Base-by-base conservation (phyloP, 331 rosid species). In the Pyracantha coccinea region DNA sequence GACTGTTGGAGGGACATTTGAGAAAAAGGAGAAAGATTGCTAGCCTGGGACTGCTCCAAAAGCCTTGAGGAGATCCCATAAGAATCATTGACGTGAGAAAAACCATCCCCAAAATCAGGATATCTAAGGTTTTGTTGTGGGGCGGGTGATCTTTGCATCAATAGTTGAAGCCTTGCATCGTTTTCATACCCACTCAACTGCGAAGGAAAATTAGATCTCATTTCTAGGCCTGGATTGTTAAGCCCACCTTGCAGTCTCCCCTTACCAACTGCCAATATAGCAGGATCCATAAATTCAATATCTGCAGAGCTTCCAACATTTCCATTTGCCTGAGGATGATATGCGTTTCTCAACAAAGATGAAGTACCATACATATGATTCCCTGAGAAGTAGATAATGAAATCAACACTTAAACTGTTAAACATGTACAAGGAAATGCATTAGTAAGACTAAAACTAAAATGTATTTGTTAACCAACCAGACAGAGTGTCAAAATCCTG, bases 241-340 rank as follows among this genome's bases (percentile, higher is more conserved):
- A 75, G 75, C 44, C 88, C 85, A 52, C 94, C 90, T 72, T 89
- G 97, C 81, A 81, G 78, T 69, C 96, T 85, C 67, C 92, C 96
- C 82, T 88, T 88, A 80, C 97, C 96, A 69, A 91, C 96, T 45
- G 93, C 98, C 90, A 91, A 83, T 77, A 93, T 91, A 55, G 94
- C 98, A 68, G 97, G 97, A 87, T 91, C 98, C 87, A 88, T 88
- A 74, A 90, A 93, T 80, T 91, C 97, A 33, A 91, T 83, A 81
- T 88, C 97, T 13, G 83, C 87, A 10, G 84, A 68, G 80, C 82
- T 80, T 75, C 82, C 85, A 71, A 79, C 76, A 78, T 81, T 84
- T 72, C 87, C 97, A 73, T 71, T 66, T 8, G 83, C 81, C 68
- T 87, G 84, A 11, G 87, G 80, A 68, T 91, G 93, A 83, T 84